Evolutionary conservation across 768 basidiomycete species (phyloP).

Genomic region (Hericium coralloides): DNA sequence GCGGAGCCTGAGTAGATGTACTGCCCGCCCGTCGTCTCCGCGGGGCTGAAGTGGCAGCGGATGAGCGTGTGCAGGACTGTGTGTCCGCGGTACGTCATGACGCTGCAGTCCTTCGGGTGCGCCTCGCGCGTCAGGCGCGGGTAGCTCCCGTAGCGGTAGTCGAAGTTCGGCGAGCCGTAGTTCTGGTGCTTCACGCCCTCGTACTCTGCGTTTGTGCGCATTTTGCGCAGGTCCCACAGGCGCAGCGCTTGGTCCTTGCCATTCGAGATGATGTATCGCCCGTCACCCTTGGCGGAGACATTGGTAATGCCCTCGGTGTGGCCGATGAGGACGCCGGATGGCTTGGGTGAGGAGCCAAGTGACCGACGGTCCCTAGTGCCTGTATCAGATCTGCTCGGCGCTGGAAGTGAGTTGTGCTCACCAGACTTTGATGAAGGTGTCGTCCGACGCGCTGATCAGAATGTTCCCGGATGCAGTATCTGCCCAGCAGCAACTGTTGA

Average conservation of each 20-base stretch:
- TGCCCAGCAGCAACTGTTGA: conserved; percentile 96
- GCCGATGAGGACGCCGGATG: conserved; percentile 89
- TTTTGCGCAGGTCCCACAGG: conserved; percentile 91
- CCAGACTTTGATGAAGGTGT: conserved; percentile 94
- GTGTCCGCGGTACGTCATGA: conserved; percentile 95
- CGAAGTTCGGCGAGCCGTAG: conserved; percentile 57
- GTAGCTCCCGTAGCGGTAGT: conserved; percentile 76
- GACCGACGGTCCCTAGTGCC: conserved; percentile 42
- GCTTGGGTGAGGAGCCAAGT: conserved; percentile 44
- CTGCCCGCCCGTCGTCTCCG: conserved; percentile 82
- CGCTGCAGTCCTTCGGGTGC: conserved; percentile 86
- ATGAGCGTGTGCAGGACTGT: conserved; percentile 86
- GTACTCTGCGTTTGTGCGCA: conserved; percentile 68
- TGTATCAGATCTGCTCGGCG: no score
- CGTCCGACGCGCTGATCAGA: conserved; percentile 91
- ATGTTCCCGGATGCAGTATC: conserved; percentile 90
- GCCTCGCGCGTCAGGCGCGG: conserved; percentile 49
- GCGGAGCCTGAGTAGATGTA: conserved; percentile 94
- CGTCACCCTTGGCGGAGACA: conserved; percentile 93
- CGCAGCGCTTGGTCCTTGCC: conserved; percentile 92
- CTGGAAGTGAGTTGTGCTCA: conserved; percentile 23
- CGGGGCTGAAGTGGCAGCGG: conserved; percentile 92
- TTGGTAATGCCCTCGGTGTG: conserved; percentile 96
- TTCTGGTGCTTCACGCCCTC: conserved; percentile 37
- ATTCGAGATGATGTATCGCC: conserved; percentile 90